phyloP scores from a whole-genome alignment of 495 filamentous ascomycete species.

The Trichoderma gamsii region DNA sequence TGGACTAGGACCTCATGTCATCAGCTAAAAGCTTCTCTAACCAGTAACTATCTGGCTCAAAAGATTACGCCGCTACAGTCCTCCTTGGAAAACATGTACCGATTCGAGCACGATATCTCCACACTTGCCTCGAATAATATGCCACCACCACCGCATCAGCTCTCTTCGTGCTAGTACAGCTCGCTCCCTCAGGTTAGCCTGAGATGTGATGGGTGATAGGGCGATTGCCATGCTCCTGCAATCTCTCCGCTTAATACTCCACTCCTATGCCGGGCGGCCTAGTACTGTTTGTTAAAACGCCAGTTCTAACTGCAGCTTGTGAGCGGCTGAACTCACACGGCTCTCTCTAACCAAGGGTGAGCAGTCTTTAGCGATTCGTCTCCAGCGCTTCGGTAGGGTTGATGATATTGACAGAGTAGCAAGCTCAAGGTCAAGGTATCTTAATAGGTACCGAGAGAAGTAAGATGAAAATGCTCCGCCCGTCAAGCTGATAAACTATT shows the following conservation, averaged over 20 bases:
- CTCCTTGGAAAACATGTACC: no score
- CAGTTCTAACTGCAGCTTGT: neutral
- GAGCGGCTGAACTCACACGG: neutral
- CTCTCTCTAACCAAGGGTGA: neutral
- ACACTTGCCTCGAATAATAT: neutral
- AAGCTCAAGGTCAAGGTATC: neutral
- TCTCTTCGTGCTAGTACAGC: slow-evolving; percentile 5
- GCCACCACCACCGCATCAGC: neutral
- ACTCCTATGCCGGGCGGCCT: neutral
- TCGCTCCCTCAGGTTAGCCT: slow-evolving; percentile 11
- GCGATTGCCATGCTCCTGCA: slow-evolving; percentile 10
- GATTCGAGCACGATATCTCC: neutral
- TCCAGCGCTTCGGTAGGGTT: neutral
- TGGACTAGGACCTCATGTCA: neutral
- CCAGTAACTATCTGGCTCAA: neutral
- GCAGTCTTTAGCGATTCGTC: neutral
- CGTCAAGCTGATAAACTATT: neutral
- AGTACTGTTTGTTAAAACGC: neutral
- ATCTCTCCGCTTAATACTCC: slow-evolving; percentile 4
- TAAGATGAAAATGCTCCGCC: neutral
- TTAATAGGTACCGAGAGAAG: neutral
- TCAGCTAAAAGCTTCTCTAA: neutral
- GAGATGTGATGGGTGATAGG: slow-evolving; percentile 8
- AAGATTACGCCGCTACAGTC: no score
- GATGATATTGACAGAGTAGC: neutral